Conservation (phyloP, 306 rosid species). For the Rosa chinensis region DNA sequence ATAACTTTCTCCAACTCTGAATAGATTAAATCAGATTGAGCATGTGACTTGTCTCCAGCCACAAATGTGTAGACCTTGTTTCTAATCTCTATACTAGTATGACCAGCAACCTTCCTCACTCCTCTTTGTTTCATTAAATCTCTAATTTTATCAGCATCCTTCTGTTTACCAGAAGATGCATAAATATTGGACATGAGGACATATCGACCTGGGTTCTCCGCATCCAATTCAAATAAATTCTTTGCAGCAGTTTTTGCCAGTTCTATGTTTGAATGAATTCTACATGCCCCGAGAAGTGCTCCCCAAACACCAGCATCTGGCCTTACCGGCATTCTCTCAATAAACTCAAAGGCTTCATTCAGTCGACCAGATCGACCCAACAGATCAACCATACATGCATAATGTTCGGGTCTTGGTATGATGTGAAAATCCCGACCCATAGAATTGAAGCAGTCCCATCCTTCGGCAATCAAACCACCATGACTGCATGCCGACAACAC, state of each 20-base stretch:
- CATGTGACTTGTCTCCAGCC: slow-evolving; percentile 39
- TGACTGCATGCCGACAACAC: slow-evolving; percentile 51
- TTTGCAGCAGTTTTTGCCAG: slow-evolving; percentile 42
- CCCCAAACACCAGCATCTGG: slow-evolving; percentile 51
- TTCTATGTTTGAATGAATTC: slow-evolving; percentile 40
- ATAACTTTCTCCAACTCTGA: slow-evolving; percentile 37
- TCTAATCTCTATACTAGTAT: slow-evolving; percentile 33
- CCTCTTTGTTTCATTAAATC: slow-evolving; percentile 38
- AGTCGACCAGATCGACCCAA: slow-evolving; percentile 48
- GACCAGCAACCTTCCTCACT: slow-evolving; percentile 44
- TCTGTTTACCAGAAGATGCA: slow-evolving; percentile 30
- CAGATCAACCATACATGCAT: slow-evolving; percentile 50
- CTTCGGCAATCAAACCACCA: slow-evolving; percentile 42
- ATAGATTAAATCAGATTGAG: slow-evolving; percentile 9
- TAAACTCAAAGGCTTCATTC: slow-evolving; percentile 37
- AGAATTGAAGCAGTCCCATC: slow-evolving; percentile 41
- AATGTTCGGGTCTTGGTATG: slow-evolving; percentile 38
- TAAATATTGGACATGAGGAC: slow-evolving; percentile 49
- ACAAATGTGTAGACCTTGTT: slow-evolving; percentile 45
- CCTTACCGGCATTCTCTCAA: slow-evolving; percentile 39
- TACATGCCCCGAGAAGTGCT: slow-evolving; percentile 47
- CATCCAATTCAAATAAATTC: slow-evolving; percentile 38
- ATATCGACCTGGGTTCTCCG: slow-evolving; percentile 37
- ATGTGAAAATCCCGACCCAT: slow-evolving; percentile 40
- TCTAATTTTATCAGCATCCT: slow-evolving; percentile 37